Base-by-base conservation (phyloP, 768 basidiomycete genomes). In the Trametes cingulata region DNA sequence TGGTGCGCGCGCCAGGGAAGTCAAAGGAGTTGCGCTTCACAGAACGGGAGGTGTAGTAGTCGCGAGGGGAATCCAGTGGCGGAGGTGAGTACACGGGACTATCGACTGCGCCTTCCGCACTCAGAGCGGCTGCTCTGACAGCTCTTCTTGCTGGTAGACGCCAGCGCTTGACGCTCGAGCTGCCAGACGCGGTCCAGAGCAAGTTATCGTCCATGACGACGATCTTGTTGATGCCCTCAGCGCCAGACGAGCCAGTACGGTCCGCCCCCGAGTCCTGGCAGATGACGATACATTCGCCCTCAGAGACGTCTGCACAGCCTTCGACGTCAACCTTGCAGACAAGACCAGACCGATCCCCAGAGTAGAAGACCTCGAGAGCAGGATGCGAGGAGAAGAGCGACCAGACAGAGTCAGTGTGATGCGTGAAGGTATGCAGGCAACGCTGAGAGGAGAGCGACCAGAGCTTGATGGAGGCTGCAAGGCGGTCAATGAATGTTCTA, bases 371-470 rank as follows among this genome's bases (percentile, higher is more conserved):
- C 71, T 85, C 86, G 52, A 99, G 79, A 8, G 88, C 85, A 0
- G 95, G 92, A 71, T 98, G 95, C 0, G 85, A 80, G 9, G 95
- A 96, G 69, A 85, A 85, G 7, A 99, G 78, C 0, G 95, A 88
- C 96, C 97, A 98, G 46, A 98, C 94, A 14, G 90, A 91, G 61
- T 95, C 93, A 14, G 91, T 86, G 71, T 98, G 96, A 69, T 98
- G 89, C 0, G 92, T 91, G 76, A 98, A 99, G 1, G 96, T 98
- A 68, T 99, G 95, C 15, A 99, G 76, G 68, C 94, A 96, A 12
- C 91, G 83, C 70, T 98, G 95, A 0, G 92, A 85, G 1, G 82
- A 75, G 17, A 98, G 79, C 1, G 95, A 98, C 97, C 97, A 99
- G 27, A 98, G 82, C 71, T 96, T 98, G 72, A 93, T 84, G 3